Evolutionary conservation across 768 basidiomycete species (phyloP), one percentile per base, ranked within the genome.

Genomic region (Lactarius evosmus): DNA sequence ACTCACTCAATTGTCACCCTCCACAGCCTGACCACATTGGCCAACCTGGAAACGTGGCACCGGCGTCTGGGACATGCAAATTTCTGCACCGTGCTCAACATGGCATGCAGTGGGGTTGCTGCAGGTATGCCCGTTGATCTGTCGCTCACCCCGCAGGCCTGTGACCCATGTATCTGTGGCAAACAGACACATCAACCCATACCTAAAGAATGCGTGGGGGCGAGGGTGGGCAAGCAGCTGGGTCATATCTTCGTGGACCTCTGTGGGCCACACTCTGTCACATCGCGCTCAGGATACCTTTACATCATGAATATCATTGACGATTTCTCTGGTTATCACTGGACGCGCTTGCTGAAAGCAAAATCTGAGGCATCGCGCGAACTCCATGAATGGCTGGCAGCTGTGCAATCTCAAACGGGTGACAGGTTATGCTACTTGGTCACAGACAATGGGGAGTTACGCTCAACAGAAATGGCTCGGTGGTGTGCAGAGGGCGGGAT

Each of bases 121-220:
- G 12, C 32, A 56, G 50, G 59, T 53, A 60, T 60, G 59, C 46
- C 6, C 16, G 29, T 38, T 4, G 34, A 60, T 29, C 59, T 50
- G 7, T 59, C 58, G 16, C 22, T 30, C 1, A 30, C 40, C 6
- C 58, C 46, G 0, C 44, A 27, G 4, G 17, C 30, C 8, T 59
- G 58, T 50, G 41, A 59, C 30, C 1, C 44, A 32, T 59, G 58
- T 44, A 50, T 34, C 4, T 11, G 34, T 16, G 59, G 49, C 36
- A 60, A 60, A 41, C 58, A 58, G 27, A 50, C 25, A 12, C 32
- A 22, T 25, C 8, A n/a, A 0, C 9, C 50, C 0, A 17, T 60
- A 8, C 51, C 46, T 4, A n/a, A 32, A n/a, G 17, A 34, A 4
- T 25, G 7, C 14, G 59, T 53, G 33, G 59, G 49, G 14, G 11